phyloP scores from a whole-genome alignment of 176 grass and related monocot genomes.

The bread wheat (Triticum aestivum) region IWGSC_CS_RefSeq_v2.1 NC_057810.1:138981515-138982014 shows the following conservation, averaged over 20 bases:
- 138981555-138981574: not conserved
- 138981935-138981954: not conserved
- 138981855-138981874: slow-evolving; percentile 65
- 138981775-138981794: slow-evolving; percentile 93
- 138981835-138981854: slow-evolving; percentile 49
- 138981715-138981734: slow-evolving; percentile 88
- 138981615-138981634: not conserved
- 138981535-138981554: not conserved
- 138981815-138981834: slow-evolving; percentile 64
- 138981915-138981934: not conserved
- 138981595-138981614: not conserved
- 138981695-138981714: slow-evolving; percentile 48
- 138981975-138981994: not conserved
- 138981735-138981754: slow-evolving; percentile 86
- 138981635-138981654: not conserved
- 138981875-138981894: slow-evolving; percentile 57
- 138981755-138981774: slow-evolving; percentile 77
- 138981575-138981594: not conserved
- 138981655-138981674: not conserved
- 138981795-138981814: slow-evolving; percentile 83
- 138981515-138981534: not conserved
- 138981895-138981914: slow-evolving; percentile 49
- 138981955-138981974: not conserved
- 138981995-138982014: not conserved
- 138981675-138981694: slow-evolving; percentile 24